phyloP scores from a whole-genome alignment of 441 rosid genomes.

The Hura crepitans region DNA sequence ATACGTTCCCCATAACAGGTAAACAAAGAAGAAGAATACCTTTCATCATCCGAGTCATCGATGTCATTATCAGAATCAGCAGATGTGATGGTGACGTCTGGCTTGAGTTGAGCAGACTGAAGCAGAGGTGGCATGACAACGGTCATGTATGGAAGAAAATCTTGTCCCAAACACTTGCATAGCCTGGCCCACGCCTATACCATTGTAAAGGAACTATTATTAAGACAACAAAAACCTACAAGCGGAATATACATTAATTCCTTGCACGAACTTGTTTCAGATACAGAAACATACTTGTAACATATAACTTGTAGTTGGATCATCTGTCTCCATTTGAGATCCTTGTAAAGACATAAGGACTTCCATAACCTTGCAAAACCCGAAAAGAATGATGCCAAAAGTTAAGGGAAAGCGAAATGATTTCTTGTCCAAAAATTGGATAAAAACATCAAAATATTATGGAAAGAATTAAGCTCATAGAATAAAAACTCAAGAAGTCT shows the following conservation, averaged over 20 bases:
- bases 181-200: conserved; percentile 98
- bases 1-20: neutral
- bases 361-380: conserved; percentile 80
- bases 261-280: neutral
- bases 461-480: neutral
- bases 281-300: conserved; percentile 59
- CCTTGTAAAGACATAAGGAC: conserved; percentile 99
- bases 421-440: neutral
- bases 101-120: conserved; percentile 96
- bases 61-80: conserved; percentile 96
- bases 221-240: conserved; percentile 8
- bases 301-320: conserved; percentile 98
- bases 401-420: conserved; percentile 2
- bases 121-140: conserved; percentile 99
- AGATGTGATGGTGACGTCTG: conserved; percentile 96
- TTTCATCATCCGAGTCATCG: conserved; percentile 94
- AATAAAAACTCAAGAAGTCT: conserved; percentile 2
- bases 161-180: conserved; percentile 98
- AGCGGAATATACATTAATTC: conserved; percentile 3
- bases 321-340: conserved; percentile 94
- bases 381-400: neutral
- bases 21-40: conserved; percentile 39
- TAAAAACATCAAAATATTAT: neutral
- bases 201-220: conserved; percentile 16
- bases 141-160: conserved; percentile 94